Percentiles rank a stretch among this genome's conserved stretches.
phyloP scores from a whole-genome alignment of 2,329 filamentous ascomycete species.

The Periconia sp. region DNA sequence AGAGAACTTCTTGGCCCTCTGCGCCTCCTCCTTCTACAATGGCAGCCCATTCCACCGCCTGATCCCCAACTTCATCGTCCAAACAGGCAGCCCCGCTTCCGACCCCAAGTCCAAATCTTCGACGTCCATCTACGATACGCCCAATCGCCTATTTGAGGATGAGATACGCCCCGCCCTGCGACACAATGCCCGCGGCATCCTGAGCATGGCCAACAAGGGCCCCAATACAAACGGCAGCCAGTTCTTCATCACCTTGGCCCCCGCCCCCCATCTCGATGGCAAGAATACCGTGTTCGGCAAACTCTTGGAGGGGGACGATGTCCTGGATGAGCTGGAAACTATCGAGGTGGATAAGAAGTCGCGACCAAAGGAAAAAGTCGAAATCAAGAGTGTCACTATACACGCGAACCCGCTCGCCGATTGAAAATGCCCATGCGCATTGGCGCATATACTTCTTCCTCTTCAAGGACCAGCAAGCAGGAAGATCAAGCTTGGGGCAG shows the following conservation, averaged over 20 bases:
- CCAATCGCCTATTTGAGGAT: constrained; percentile 66
- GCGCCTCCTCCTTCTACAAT: constrained; percentile 77
- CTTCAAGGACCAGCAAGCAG: background rate
- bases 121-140: constrained; percentile 67
- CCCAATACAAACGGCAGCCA: constrained; percentile 74
- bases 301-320: constrained; percentile 61
- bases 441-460: too few species aligned
- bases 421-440: constrained; percentile 32
- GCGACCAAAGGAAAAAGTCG: constrained; percentile 66
- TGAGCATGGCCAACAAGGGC: constrained; percentile 80
- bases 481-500: too few species aligned
- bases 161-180: constrained; percentile 73
- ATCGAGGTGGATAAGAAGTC: constrained; percentile 77
- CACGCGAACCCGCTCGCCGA: constrained; percentile 79
- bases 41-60: constrained; percentile 76
- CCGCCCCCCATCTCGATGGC: constrained; percentile 78
- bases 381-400: constrained; percentile 70
- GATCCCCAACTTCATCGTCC: constrained; percentile 79
- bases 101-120: constrained; percentile 63
- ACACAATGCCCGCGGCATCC: constrained; percentile 68
- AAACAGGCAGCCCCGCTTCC: constrained; percentile 64
- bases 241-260: constrained; percentile 79
- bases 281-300: constrained; percentile 84
- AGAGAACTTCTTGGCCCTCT: constrained; percentile 88
- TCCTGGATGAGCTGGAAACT: constrained; percentile 70